A percentile compares a stretch with the other conserved stretches of the same genome.
These are phyloP conservation scores for Trichoderma oligosporum DNA, from an alignment of 2,329 filamentous ascomycete species.

Conservation along the genomic window DNA sequence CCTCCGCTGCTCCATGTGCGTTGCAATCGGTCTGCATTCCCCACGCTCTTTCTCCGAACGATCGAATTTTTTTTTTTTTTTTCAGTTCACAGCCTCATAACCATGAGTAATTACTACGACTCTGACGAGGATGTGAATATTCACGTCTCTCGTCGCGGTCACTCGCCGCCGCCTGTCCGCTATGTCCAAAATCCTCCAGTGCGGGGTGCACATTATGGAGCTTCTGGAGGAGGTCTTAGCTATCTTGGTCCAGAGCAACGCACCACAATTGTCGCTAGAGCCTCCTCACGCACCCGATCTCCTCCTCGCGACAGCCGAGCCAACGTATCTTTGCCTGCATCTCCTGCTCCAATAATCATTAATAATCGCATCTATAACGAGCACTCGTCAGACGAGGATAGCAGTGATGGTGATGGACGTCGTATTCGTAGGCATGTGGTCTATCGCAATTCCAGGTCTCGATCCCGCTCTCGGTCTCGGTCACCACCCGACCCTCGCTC, in stretches of 20 bases:
- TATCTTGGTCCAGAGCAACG: constrained; percentile 45
- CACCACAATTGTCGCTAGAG: constrained; percentile 43
- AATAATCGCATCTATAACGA: constrained; percentile 54
- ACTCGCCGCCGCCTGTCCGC: constrained; percentile 41
- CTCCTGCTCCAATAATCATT: constrained; percentile 45
- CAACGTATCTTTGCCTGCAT: constrained; percentile 33
- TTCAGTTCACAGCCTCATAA: neutral
- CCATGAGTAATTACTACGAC: constrained; percentile 43
- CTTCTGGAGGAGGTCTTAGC: constrained; percentile 39
- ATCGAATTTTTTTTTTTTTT: neutral
- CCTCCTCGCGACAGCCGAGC: constrained; percentile 42
- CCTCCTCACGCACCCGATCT: constrained; percentile 40
- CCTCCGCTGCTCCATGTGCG: neutral
- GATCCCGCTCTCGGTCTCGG: constrained; percentile 32
- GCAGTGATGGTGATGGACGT: constrained; percentile 31
- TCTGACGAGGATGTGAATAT: constrained; percentile 56
- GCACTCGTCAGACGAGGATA: constrained; percentile 43
- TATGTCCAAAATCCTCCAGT: constrained; percentile 44
- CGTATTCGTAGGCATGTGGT: constrained; percentile 27
- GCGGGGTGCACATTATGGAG: constrained; percentile 40
- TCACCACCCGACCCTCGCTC: constrained; percentile 38
- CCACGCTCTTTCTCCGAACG: neutral
- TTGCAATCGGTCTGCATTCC: neutral
- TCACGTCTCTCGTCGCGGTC: constrained; percentile 42
- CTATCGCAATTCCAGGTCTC: constrained; percentile 28